phyloP scores from a whole-genome alignment of 2,329 filamentous ascomycete genomes.

The Didymella glomerata region DNA sequence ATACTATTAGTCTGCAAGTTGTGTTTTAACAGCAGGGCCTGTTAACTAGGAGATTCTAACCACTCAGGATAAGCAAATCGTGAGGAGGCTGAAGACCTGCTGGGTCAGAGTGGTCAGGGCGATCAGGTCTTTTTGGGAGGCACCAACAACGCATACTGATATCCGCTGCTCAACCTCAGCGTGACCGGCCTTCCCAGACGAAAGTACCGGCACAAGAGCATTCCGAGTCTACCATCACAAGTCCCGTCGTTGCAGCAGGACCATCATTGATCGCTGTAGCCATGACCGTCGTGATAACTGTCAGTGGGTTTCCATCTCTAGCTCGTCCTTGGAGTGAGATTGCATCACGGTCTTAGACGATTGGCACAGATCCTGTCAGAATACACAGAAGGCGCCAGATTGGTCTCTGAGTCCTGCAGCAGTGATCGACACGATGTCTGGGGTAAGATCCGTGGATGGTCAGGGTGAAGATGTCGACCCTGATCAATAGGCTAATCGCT shows the following conservation, averaged over 20 bases:
- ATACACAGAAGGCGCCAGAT: neutral
- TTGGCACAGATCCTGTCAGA: neutral
- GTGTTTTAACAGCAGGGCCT: too few relatives aligned
- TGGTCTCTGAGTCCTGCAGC: too few relatives aligned
- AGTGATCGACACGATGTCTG: neutral
- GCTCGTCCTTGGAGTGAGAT: neutral
- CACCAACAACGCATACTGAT: too few relatives aligned
- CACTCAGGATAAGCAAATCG: too few relatives aligned
- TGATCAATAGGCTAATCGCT: slow-evolving; percentile 10
- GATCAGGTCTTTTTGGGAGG: too few relatives aligned
- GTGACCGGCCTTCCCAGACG: neutral
- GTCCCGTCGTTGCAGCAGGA: neutral
- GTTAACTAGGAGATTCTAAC: too few relatives aligned
- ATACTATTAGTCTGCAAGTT: too few relatives aligned
- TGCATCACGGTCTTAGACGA: too few relatives aligned
- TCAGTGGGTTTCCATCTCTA: neutral
- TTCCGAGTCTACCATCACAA: neutral
- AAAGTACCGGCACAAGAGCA: too few relatives aligned
- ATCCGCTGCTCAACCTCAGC: neutral
- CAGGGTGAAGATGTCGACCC: slow-evolving; percentile 3
- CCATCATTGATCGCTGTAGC: neutral
- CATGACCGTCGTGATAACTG: neutral
- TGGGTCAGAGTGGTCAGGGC: too few relatives aligned
- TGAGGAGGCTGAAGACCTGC: too few relatives aligned
- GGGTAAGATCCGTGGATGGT: neutral